Percentiles rank a stretch among this genome's conserved stretches.
Conservation (phyloP, 2,329 filamentous ascomycete species). For the Trichoderma sp. region DNA sequence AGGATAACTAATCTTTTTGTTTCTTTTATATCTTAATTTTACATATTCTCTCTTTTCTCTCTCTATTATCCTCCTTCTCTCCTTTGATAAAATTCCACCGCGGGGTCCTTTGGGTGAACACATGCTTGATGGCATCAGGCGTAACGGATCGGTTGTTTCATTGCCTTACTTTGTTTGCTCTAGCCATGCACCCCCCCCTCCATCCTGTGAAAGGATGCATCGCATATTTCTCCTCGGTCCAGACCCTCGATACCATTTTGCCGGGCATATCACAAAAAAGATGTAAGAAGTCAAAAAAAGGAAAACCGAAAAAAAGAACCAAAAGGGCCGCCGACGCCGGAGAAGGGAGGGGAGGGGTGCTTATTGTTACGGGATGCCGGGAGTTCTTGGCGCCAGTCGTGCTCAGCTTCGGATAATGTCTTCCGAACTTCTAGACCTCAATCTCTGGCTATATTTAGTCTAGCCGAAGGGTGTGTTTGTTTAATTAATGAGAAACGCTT, state of each 20-base stretch:
- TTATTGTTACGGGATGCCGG: not conserved
- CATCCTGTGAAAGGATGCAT: not conserved
- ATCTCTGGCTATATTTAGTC: not conserved
- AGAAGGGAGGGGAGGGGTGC: not conserved
- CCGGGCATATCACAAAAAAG: not conserved
- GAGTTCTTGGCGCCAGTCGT: conserved; percentile 1
- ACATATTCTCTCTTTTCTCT: not conserved
- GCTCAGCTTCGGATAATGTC: conserved; percentile 1
- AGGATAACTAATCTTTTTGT: not conserved
- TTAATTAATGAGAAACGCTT: conserved; percentile 19
- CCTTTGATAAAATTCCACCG: not conserved
- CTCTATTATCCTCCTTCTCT: not conserved
- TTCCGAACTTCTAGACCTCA: conserved; percentile 16
- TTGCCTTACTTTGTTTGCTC: not conserved
- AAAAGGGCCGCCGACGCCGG: not conserved
- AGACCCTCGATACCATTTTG: not conserved
- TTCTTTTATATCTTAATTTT: not conserved
- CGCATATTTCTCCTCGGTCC: not conserved
- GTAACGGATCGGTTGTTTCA: not conserved
- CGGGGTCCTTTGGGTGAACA: not conserved
- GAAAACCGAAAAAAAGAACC: not conserved
- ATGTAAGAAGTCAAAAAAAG: not conserved
- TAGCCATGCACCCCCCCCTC: not conserved
- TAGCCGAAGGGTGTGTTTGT: not conserved
- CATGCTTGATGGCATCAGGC: not conserved